Evolutionary conservation across 441 rosid species (phyloP).

Genomic region (Omphalea diandra): DNA sequence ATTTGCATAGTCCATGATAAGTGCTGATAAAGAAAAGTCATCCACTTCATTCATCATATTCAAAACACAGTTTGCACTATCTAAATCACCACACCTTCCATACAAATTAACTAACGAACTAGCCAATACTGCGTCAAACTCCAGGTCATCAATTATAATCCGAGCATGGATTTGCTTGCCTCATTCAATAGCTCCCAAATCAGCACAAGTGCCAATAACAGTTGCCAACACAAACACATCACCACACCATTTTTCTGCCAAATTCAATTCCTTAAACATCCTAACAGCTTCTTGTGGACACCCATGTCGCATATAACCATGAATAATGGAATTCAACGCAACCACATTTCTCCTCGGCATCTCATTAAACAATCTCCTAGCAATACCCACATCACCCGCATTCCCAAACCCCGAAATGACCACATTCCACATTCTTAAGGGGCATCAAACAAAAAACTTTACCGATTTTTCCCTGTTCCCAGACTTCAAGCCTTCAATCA

Average conservation of each 20-base stretch:
- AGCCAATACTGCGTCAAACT: slow-evolving; percentile 49
- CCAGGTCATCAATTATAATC: slow-evolving; percentile 42
- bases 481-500: slow-evolving; percentile 70
- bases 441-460: slow-evolving; percentile 58
- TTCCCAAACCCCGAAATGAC: slow-evolving; percentile 61
- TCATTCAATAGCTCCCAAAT: slow-evolving; percentile 47
- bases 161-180: slow-evolving; percentile 77
- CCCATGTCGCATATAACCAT: slow-evolving; percentile 49
- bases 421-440: slow-evolving; percentile 60
- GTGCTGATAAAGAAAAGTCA: slow-evolving; percentile 73
- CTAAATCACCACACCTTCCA: slow-evolving; percentile 68
- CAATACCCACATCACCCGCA: slow-evolving; percentile 47
- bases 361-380: slow-evolving; percentile 51
- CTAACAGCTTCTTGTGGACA: slow-evolving; percentile 46
- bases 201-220: slow-evolving; percentile 56
- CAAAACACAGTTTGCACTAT: slow-evolving; percentile 46
- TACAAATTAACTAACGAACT: slow-evolving; percentile 69
- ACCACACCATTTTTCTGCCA: slow-evolving; percentile 29
- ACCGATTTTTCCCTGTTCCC: slow-evolving; percentile 46
- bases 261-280: slow-evolving; percentile 51
- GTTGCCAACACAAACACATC: slow-evolving; percentile 60
- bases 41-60: slow-evolving; percentile 49
- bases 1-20: slow-evolving; percentile 67
- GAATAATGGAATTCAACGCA: slow-evolving; percentile 65
- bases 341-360: slow-evolving; percentile 64